phyloP scores from a whole-genome alignment of 2,329 filamentous ascomycete genomes.

The Juglanconis juglandina region DNA sequence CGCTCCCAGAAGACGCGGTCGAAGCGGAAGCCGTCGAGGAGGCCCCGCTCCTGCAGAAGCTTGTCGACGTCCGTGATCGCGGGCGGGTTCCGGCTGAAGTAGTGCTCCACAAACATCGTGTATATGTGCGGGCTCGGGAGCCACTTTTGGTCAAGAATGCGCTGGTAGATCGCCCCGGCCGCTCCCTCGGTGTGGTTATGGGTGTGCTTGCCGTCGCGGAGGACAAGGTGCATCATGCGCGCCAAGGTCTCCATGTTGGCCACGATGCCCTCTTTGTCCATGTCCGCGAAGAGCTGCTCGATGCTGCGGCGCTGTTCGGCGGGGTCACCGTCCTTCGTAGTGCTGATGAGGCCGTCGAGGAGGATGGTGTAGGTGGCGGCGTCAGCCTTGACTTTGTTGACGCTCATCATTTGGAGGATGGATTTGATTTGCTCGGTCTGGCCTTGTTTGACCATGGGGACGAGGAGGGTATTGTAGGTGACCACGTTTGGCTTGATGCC shows the following conservation, averaged over 20 bases:
- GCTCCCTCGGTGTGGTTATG: constrained; percentile 31
- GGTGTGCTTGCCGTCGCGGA: constrained; percentile 33
- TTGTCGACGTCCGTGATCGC: constrained; percentile 57
- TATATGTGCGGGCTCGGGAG: constrained; percentile 63
- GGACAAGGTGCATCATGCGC: constrained; percentile 65
- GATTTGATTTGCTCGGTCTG: constrained; percentile 44
- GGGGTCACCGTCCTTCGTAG: constrained; percentile 36
- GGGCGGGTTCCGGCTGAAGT: constrained; percentile 57
- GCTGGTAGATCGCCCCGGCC: constrained; percentile 57
- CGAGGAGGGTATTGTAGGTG: constrained; percentile 69
- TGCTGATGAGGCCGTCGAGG: constrained; percentile 54
- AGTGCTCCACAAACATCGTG: constrained; percentile 68
- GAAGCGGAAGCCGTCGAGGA: constrained; percentile 31
- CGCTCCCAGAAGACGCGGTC: constrained; percentile 70
- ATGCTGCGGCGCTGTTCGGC: constrained; percentile 52
- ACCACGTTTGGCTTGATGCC: constrained; percentile 54
- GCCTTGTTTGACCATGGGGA: constrained; percentile 51
- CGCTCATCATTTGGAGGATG: constrained; percentile 59
- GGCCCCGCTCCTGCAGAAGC: constrained; percentile 56
- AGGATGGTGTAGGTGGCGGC: constrained; percentile 71
- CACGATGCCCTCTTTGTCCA: constrained; percentile 54
- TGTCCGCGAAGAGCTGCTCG: constrained; percentile 51
- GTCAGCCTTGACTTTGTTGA: constrained; percentile 54
- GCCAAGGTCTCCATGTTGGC: constrained; percentile 64
- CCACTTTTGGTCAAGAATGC: constrained; percentile 52